phyloP scores from a whole-genome alignment of 2,329 filamentous ascomycete genomes.

The Paracorniculantispora psalliotae region DNA sequence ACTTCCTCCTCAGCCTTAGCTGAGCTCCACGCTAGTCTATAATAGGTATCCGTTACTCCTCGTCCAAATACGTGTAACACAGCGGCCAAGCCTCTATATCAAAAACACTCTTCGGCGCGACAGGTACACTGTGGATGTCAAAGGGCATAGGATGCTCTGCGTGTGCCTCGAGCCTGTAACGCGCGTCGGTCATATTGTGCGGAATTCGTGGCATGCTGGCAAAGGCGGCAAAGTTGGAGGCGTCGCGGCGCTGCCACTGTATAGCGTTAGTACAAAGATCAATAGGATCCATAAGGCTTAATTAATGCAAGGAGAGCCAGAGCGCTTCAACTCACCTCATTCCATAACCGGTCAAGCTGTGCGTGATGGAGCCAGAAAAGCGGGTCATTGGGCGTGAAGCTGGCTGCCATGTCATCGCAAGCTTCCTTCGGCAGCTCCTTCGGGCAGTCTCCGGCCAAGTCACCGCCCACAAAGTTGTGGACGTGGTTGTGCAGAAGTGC shows the following conservation, averaged over 20 bases:
- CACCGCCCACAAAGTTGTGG: background rate
- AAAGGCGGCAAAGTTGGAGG: conserved; percentile 3
- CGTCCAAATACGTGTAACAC: background rate
- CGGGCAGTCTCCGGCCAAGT: background rate
- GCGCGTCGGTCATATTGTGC: background rate
- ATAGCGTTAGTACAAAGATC: no score
- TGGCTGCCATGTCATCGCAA: background rate
- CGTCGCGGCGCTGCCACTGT: background rate
- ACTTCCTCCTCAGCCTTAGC: no score
- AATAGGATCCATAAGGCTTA: no score
- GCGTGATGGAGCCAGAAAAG: conserved; percentile 3
- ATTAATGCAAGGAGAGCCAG: no score
- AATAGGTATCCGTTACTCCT: background rate
- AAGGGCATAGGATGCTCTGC: background rate
- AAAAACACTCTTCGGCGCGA: background rate
- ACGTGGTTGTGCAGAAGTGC: background rate
- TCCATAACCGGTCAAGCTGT: background rate
- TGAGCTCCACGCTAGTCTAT: no score
- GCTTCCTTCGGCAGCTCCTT: background rate
- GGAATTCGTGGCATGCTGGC: background rate
- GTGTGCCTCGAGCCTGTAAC: background rate
- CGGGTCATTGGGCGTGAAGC: background rate
- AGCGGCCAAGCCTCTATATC: background rate
- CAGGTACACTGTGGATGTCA: background rate
- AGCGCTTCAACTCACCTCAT: background rate